phyloP scores from a whole-genome alignment of 345 rosid genomes.

The Salix purpurea region DNA sequence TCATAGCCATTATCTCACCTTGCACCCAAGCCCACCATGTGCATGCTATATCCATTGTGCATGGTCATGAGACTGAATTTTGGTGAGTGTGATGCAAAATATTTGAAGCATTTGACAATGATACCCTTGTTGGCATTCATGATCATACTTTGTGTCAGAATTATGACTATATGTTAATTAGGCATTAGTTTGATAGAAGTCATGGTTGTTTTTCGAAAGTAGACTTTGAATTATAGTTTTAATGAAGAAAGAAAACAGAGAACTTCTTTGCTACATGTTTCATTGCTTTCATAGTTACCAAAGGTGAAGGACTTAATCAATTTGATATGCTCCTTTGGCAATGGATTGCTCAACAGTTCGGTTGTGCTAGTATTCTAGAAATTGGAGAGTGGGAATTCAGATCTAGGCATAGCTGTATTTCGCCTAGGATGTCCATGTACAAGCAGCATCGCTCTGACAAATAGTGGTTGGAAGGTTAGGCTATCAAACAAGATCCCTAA shows the following conservation, averaged over 20 bases:
- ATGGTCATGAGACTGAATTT: not conserved
- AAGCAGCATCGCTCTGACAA: not conserved
- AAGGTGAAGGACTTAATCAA: not conserved
- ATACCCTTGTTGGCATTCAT: not conserved
- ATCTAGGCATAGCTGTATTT: not conserved
- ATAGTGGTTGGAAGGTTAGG: not conserved
- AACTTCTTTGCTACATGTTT: not conserved
- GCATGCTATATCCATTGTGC: not conserved
- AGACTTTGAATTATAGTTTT: not conserved
- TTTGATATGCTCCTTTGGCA: not conserved
- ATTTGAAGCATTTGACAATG: not conserved
- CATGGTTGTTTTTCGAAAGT: not conserved
- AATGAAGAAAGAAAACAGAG: not conserved
- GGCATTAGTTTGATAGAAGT: not conserved
- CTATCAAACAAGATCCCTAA: not conserved
- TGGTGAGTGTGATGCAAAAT: not conserved
- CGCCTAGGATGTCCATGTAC: not conserved
- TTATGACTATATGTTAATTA: not conserved
- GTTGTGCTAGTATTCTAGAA: not conserved
- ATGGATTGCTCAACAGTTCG: not conserved
- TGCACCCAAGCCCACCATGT: not conserved
- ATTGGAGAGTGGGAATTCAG: not conserved
- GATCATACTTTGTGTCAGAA: not conserved
- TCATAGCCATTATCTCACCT: not conserved
- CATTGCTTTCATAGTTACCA: not conserved